Evolutionary conservation across 495 filamentous ascomycete species (phyloP).

Genomic region (Zalerion maritima): DNA sequence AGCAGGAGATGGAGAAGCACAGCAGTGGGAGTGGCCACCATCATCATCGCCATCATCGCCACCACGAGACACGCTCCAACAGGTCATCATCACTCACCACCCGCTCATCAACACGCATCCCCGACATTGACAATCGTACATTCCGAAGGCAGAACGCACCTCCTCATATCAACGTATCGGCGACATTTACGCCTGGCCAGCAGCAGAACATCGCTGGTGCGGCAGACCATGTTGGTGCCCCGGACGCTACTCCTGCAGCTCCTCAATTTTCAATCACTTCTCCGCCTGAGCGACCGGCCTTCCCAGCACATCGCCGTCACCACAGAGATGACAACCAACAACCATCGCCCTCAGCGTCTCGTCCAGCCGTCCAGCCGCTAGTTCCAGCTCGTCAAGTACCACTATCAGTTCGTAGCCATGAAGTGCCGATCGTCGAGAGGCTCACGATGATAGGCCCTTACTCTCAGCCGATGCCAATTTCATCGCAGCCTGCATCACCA

Average conservation of each 20-base stretch:
- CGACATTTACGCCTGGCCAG: constrained; percentile 18
- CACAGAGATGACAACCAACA: constrained; percentile 45
- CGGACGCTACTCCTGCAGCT: constrained; percentile 45
- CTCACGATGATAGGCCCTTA: constrained; percentile 73
- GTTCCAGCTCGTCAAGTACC: constrained; percentile 52
- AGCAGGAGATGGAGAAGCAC: constrained; percentile 53
- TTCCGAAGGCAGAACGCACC: constrained; percentile 33
- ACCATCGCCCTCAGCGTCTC: constrained; percentile 32
- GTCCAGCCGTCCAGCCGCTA: constrained; percentile 48
- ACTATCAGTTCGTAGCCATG: too few relatives aligned
- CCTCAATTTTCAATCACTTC: constrained; percentile 57
- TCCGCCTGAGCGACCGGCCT: constrained; percentile 58
- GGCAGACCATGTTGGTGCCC: constrained; percentile 22
- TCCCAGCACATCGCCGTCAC: constrained; percentile 34
- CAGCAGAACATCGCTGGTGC: constrained; percentile 23
- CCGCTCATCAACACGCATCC: constrained; percentile 28
- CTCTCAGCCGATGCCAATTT: constrained; percentile 50
- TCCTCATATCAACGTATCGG: constrained; percentile 29
- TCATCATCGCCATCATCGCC: constrained; percentile 26
- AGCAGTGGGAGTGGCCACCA: constrained; percentile 28
- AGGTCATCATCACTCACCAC: constrained; percentile 34
- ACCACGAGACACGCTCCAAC: constrained; percentile 24
- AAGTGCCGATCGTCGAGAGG: constrained; percentile 74
- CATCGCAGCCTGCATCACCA: constrained; percentile 84
- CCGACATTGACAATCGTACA: constrained; percentile 26